Base-by-base conservation (phyloP, 2,329 filamentous ascomycete species). In the Pseudogymnoascus sp. region DNA sequence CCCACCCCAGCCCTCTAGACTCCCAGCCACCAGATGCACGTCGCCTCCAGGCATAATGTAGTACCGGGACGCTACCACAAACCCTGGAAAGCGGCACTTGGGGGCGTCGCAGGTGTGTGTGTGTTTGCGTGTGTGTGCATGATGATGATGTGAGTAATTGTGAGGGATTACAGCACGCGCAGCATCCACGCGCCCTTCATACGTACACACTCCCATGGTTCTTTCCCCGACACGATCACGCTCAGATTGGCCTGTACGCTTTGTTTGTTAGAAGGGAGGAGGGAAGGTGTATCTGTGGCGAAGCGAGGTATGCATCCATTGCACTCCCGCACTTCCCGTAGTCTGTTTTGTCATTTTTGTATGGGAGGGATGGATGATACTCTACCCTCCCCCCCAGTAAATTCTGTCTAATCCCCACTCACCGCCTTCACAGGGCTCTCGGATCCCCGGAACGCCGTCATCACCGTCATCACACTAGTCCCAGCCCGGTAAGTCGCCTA, bases 341-440 rank as follows among this genome's bases (percentile, higher is more conserved):
- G 22, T 25, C 22, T 25, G 22, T 25, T 25, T 25, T 25, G 22
- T 25, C 22, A n/a, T 25, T 4, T 32, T 50, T 30, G 43, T 50
- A 22, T 50, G 7, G 11, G 14, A 28, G 14, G 14, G 7, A 16
- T 30, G 22, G 43, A 30, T 25, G 25, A n/a, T 9, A 6, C 12
- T n/a, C 8, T 12, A 47, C 20, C 25, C 12, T 3, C 12, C 12
- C 12, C 41, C 22, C 22, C 41, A 16, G 25, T 30, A 50, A 11
- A 47, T 8, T 32, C 4, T 11, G 30, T 9, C 30, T 32, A 32
- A 32, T 32, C 30, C 30, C 43, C 25, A 50, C 43, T 50, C 22
- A 50, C 43, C 43, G 43, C 43, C 43, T 50, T 50, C 25, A 30
- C 43, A 50, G 43, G 43, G 43, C 5, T 50, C 43, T 50, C 43